phyloP scores from a whole-genome alignment of 2,329 filamentous ascomycete species.

The Ophiostoma angusticollis region DNA sequence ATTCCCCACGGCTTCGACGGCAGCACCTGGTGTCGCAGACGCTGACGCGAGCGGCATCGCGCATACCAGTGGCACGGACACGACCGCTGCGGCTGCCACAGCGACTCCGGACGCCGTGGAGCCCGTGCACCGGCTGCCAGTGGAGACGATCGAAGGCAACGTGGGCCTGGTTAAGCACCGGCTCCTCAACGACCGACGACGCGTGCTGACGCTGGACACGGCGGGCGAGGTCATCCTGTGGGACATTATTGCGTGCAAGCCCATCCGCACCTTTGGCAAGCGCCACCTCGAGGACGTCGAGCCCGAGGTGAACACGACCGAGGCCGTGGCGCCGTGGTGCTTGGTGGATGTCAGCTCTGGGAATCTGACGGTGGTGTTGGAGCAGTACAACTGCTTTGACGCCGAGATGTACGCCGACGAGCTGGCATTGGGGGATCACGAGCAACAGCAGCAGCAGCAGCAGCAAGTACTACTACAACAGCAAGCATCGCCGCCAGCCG shows the following conservation, averaged over 20 bases:
- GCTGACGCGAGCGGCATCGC: no score
- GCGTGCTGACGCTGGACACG: slow-evolving; percentile 84
- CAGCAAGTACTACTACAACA: neutral
- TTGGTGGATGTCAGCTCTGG: slow-evolving; percentile 89
- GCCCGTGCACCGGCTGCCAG: slow-evolving; percentile 55
- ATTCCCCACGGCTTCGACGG: slow-evolving; percentile 48
- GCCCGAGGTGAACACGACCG: slow-evolving; percentile 70
- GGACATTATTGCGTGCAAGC: slow-evolving; percentile 86
- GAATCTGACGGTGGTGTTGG: slow-evolving; percentile 76
- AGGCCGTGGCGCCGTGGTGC: slow-evolving; percentile 92
- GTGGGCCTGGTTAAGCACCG: slow-evolving; percentile 91
- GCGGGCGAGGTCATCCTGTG: slow-evolving; percentile 89
- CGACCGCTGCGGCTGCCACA: slow-evolving; percentile 46
- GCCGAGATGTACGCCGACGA: slow-evolving; percentile 96
- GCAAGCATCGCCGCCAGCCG: slow-evolving; percentile 54
- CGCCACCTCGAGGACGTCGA: slow-evolving; percentile 87
- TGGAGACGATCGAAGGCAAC: slow-evolving; percentile 84
- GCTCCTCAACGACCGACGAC: slow-evolving; percentile 77
- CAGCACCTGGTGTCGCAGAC: slow-evolving; percentile 21
- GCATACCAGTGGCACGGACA: slow-evolving; percentile 33
- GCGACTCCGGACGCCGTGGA: slow-evolving; percentile 37
- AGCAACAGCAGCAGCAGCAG: slow-evolving; percentile 12
- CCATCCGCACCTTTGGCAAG: slow-evolving; percentile 87
- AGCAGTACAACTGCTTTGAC: slow-evolving; percentile 94
- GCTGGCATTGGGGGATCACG: slow-evolving; percentile 56